phyloP scores from a whole-genome alignment of 176 grass and related monocot genomes.

The Musa beccarii region DNA sequence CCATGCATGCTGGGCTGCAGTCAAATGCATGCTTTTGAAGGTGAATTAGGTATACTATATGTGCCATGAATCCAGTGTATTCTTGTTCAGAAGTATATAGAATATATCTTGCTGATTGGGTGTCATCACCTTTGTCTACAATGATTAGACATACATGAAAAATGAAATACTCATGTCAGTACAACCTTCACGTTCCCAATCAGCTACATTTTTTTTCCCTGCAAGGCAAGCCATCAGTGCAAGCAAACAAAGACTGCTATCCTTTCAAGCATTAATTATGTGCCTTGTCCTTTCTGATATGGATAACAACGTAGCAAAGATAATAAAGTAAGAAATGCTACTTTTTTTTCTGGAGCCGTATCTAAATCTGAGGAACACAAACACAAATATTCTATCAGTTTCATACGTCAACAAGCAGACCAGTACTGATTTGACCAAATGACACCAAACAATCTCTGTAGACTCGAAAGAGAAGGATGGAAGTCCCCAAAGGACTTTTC shows the following conservation, averaged over 20 bases:
- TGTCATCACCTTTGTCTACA: too few species aligned
- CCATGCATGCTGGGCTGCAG: too few species aligned
- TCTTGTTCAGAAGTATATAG: too few species aligned
- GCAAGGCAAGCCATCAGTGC: neutral
- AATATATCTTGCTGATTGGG: too few species aligned
- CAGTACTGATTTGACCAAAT: neutral
- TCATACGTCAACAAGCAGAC: too few species aligned
- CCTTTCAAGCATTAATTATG: neutral
- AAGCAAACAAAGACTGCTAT: neutral
- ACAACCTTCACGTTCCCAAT: neutral
- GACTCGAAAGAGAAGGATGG: neutral
- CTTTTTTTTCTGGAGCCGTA: neutral
- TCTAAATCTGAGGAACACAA: too few species aligned
- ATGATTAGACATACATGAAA: too few species aligned
- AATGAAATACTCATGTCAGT: too few species aligned
- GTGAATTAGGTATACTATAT: too few species aligned
- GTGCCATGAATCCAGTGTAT: too few species aligned
- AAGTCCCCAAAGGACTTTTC: neutral
- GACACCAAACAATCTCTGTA: neutral
- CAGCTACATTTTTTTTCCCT: neutral
- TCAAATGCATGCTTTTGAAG: too few species aligned
- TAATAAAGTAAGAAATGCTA: neutral
- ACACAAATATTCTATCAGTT: too few species aligned
- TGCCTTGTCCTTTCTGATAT: neutral
- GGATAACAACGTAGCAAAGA: neutral